These are phyloP conservation scores for Peniophora sp. DNA, from an alignment of 1,284 basidiomycete genomes.

Conservation along the genomic window DNA sequence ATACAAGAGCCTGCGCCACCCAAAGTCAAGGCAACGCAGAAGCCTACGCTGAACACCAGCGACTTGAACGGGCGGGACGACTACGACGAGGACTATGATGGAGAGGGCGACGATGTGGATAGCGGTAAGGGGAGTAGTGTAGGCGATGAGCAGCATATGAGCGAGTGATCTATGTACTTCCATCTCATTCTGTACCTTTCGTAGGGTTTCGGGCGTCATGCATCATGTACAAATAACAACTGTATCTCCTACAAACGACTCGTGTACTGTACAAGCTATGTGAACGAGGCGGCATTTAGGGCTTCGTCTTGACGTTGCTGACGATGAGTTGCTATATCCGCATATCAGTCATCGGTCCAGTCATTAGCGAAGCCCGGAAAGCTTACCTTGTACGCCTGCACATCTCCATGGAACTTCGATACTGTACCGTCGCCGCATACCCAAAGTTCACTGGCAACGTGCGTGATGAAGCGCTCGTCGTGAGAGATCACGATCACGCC, in stretches of 20 bases:
- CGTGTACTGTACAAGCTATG: neutral
- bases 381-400: slow-evolving; percentile 84
- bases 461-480: slow-evolving; percentile 90
- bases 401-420: slow-evolving; percentile 83
- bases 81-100: neutral
- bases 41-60: neutral
- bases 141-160: neutral
- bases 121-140: no score
- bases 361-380: slow-evolving; percentile 5
- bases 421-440: slow-evolving; percentile 86
- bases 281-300: slow-evolving; percentile 24
- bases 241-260: neutral
- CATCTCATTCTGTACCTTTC: neutral
- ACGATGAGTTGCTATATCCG: slow-evolving; percentile 62
- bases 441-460: slow-evolving; percentile 79
- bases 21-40: neutral
- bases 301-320: slow-evolving; percentile 66
- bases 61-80: neutral
- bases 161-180: neutral
- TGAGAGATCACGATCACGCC: slow-evolving; percentile 92
- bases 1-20: no score
- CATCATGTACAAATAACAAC: neutral
- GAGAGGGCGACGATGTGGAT: neutral
- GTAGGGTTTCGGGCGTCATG: neutral
- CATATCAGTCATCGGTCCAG: slow-evolving; percentile 6